Percentiles rank a stretch among this genome's conserved stretches.
Conservation (phyloP, 768 basidiomycete species). For the Clavulina sp. region DNA sequence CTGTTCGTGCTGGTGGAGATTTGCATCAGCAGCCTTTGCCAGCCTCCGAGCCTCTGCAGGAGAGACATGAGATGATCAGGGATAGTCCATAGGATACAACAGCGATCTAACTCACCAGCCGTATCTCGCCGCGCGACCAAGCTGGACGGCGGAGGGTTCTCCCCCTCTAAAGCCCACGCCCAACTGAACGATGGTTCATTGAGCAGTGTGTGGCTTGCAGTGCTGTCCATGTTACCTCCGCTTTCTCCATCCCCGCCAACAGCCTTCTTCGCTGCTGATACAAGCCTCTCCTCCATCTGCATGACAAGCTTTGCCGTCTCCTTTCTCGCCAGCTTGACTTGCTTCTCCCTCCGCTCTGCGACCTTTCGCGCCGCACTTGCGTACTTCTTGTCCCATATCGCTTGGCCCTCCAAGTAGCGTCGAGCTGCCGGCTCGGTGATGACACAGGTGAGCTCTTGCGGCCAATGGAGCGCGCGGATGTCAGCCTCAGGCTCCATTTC, state of each 20-base stretch:
- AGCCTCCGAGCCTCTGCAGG: constrained; percentile 48
- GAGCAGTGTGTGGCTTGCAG: background rate
- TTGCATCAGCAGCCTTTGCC: constrained; percentile 54
- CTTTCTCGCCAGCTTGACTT: constrained; percentile 44
- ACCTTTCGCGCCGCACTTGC: constrained; percentile 35
- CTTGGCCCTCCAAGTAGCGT: constrained; percentile 46
- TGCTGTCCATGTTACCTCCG: constrained; percentile 8
- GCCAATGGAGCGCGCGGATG: constrained; percentile 46
- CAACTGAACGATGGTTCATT: constrained; percentile 41
- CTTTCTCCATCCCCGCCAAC: constrained; percentile 9
- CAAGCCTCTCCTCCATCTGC: constrained; percentile 23
- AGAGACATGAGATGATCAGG: background rate
- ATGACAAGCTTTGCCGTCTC: constrained; percentile 40
- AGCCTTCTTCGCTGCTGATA: too few relatives aligned
- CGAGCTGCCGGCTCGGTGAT: constrained; percentile 56
- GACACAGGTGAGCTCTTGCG: constrained; percentile 46
- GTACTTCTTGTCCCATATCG: constrained; percentile 51
- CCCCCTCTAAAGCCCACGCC: constrained; percentile 73
- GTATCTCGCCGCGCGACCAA: constrained; percentile 80
- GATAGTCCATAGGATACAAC: background rate
- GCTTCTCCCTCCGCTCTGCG: constrained; percentile 44
- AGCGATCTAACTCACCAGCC: constrained; percentile 19
- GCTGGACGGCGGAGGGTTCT: constrained; percentile 78
- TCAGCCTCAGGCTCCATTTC: constrained; percentile 57
- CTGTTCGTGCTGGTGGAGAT: constrained; percentile 32